Base-by-base conservation (phyloP, 2,329 filamentous ascomycete species). In the Aureobasidium sp. region DNA sequence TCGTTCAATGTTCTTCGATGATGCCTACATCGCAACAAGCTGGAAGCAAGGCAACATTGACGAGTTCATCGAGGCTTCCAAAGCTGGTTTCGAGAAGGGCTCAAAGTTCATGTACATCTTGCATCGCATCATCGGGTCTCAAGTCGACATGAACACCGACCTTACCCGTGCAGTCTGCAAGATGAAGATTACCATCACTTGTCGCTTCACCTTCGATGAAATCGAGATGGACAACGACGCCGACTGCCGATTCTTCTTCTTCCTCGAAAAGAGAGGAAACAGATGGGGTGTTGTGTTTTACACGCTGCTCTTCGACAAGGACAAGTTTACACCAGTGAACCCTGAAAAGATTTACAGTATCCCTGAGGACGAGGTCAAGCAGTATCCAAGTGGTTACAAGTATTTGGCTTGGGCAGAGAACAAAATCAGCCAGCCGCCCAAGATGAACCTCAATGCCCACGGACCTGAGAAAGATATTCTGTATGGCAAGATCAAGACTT, bases 231-330 rank as follows among this genome's bases (percentile, higher is more conserved):
- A 66, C 55, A 64, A 63, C 32, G 65, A 66, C 24, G 64, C 63
- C 39, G 63, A 65, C 15, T 66, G 62, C 17, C 48, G 59, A 8
- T 59, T 63, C 32, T 66, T 66, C 46, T 66, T 66, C 59, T 61
- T 66, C 27, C 17, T 65, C 53, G 61, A 64, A 27, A 65, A 65
- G 57, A 59, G 63, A n/a, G 41, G 59, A 41, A 50, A 50, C 13
- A 56, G 44, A 43, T 66, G 65, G 65, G 65, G 63, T 29, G 59
- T 66, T 10, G 61, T 53, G 13, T 59, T 63, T 43, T 66, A 61
- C 36, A 66, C 63, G 26, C 44, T 66, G 43, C 69, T 79, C n/a
- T 71, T 71, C 44, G 70, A 76, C 64, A 75, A 75, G 52, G 76
- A 77, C 65, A 77, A 61, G 59, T 65, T 65, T 41, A 29, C 59